Evolutionary conservation across 2,329 filamentous ascomycete genomes (phyloP).

Genomic region (Macrophomina pseudophaseolina): DNA sequence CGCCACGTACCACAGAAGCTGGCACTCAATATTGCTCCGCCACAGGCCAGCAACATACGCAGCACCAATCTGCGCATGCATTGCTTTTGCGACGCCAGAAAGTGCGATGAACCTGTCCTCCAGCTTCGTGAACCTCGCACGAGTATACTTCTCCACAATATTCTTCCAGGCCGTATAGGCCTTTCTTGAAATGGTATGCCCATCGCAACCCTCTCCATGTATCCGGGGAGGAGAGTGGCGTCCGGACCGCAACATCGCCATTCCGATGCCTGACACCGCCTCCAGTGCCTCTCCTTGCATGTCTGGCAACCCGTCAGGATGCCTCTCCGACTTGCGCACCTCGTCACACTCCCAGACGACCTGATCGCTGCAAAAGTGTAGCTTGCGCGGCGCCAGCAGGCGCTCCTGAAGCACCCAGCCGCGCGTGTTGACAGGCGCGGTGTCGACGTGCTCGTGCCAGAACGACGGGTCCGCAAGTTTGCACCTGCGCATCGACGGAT

Average conservation of each 20-base stretch:
- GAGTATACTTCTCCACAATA: slow-evolving; percentile 32
- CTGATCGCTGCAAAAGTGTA: slow-evolving; percentile 34
- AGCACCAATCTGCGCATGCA: too few relatives aligned
- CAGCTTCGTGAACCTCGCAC: slow-evolving; percentile 23
- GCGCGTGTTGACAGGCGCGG: slow-evolving; percentile 31
- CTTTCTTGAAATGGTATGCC: slow-evolving; percentile 13
- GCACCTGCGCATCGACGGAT: slow-evolving; percentile 23
- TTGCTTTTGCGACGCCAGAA: slow-evolving; percentile 12
- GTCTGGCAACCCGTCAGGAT: slow-evolving; percentile 25
- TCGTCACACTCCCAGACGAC: slow-evolving; percentile 34
- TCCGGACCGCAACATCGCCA: slow-evolving; percentile 25
- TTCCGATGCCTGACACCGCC: background rate
- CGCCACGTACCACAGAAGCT: too few relatives aligned
- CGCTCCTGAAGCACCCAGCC: slow-evolving; percentile 36
- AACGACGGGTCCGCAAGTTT: slow-evolving; percentile 27
- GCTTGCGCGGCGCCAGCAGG: slow-evolving; percentile 31
- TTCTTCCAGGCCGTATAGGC: slow-evolving; percentile 30
- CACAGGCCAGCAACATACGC: too few relatives aligned
- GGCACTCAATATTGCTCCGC: too few relatives aligned
- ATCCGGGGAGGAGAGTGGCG: too few relatives aligned
- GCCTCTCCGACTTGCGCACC: slow-evolving; percentile 26
- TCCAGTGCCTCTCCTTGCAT: background rate
- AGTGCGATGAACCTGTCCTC: slow-evolving; percentile 33
- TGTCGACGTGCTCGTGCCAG: slow-evolving; percentile 30
- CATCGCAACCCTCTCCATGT: background rate